phyloP scores from a whole-genome alignment of 2,329 filamentous ascomycete genomes.

The Pseudocercospora fuligena region DNA sequence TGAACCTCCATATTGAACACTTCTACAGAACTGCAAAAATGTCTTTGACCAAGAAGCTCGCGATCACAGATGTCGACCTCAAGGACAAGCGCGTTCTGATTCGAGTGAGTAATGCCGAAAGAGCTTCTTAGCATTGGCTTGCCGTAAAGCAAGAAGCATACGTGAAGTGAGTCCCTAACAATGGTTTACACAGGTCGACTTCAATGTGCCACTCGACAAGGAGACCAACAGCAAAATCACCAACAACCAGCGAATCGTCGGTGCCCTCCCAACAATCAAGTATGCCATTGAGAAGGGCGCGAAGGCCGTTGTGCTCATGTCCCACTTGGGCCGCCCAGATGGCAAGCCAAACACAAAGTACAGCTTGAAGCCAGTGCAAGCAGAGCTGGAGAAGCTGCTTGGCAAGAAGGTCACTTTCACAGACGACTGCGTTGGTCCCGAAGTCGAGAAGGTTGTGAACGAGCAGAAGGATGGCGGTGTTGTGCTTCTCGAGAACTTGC shows the following conservation, averaged over 20 bases:
- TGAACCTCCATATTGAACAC: background rate
- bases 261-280: slow-evolving; percentile 63
- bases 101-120: slow-evolving; percentile 61
- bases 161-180: slow-evolving; percentile 12
- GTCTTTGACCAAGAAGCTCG: slow-evolving; percentile 98
- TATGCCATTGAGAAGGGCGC: slow-evolving; percentile 47
- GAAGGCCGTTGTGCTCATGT: slow-evolving; percentile 89
- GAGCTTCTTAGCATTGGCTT: slow-evolving; percentile 5
- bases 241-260: slow-evolving; percentile 97
- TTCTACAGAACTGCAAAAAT: slow-evolving; percentile 57
- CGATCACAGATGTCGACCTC: slow-evolving; percentile 93
- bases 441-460: slow-evolving; percentile 89
- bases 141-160: slow-evolving; percentile 11
- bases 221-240: slow-evolving; percentile 81
- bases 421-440: slow-evolving; percentile 84
- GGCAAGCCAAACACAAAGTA: slow-evolving; percentile 90
- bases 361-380: slow-evolving; percentile 87
- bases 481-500: slow-evolving; percentile 93
- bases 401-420: slow-evolving; percentile 86
- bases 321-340: slow-evolving; percentile 94
- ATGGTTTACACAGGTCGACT: slow-evolving; percentile 75
- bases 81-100: slow-evolving; percentile 99
- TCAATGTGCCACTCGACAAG: slow-evolving; percentile 96
- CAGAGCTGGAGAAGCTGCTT: slow-evolving; percentile 76
- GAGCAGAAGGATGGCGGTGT: slow-evolving; percentile 80